These are phyloP conservation scores for Monosporascus sp. DNA, from an alignment of 2,329 filamentous ascomycete genomes.

Conservation along the genomic window DNA sequence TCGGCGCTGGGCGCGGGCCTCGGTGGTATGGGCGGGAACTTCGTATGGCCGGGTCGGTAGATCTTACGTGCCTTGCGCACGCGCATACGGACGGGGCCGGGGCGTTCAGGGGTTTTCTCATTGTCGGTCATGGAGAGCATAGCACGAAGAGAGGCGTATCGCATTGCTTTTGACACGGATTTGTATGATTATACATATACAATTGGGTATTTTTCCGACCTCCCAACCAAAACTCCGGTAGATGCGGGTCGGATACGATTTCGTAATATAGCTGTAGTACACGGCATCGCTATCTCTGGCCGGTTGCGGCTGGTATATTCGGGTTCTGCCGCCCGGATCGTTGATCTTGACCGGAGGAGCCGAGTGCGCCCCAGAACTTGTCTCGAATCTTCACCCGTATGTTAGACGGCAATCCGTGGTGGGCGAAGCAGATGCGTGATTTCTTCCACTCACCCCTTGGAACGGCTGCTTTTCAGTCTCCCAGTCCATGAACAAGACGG, in stretches of 20 bases:
- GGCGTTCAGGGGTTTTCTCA: constrained; percentile 10
- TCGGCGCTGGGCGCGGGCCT: constrained; percentile 44
- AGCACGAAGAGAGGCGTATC: constrained; percentile 13
- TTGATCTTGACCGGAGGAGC: constrained; percentile 20
- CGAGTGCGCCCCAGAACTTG: constrained; percentile 33
- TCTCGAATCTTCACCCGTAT: constrained; percentile 30
- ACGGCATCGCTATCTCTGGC: constrained; percentile 8
- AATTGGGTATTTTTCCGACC: constrained; percentile 21
- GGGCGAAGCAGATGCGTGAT: not conserved
- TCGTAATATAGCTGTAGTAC: constrained; percentile 11
- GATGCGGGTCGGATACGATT: constrained; percentile 16
- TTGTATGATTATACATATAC: constrained; percentile 6
- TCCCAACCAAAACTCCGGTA: constrained; percentile 24
- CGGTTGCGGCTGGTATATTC: constrained; percentile 10
- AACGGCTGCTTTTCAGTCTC: constrained; percentile 42
- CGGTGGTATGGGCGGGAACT: constrained; percentile 52
- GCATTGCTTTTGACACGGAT: not conserved
- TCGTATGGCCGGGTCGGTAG: constrained; percentile 45
- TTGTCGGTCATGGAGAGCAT: not conserved
- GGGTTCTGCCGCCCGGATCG: constrained; percentile 17
- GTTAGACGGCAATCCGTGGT: not conserved
- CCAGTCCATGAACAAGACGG: constrained; percentile 59
- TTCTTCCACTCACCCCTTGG: constrained; percentile 36
- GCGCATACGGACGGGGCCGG: constrained; percentile 11
- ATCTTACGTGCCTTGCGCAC: not conserved